A percentile compares a stretch with the other conserved stretches of the same genome.
Conservation (phyloP, 2,329 filamentous ascomycete genomes). For the Colletotrichum tofieldiae region DNA sequence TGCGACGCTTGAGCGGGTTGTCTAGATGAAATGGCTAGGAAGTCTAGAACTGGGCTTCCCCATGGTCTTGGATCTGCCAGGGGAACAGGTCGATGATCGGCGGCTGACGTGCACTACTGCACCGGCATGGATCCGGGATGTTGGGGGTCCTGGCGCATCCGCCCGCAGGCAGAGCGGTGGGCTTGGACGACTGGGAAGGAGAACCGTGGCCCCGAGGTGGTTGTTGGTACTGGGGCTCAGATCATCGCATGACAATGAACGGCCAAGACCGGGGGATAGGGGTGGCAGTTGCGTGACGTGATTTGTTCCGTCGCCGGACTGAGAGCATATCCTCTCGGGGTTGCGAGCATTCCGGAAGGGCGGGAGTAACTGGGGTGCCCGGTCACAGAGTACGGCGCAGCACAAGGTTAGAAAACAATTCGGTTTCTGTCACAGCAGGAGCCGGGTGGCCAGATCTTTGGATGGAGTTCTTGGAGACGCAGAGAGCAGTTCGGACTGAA, state of each 20-base stretch:
- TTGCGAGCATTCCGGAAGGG: conserved; percentile 22
- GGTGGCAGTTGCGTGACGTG: background rate
- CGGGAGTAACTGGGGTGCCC: background rate
- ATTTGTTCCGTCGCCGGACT: background rate
- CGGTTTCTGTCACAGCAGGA: background rate
- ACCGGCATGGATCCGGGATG: conserved; percentile 21
- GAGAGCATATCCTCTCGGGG: background rate
- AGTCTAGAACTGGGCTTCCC: background rate
- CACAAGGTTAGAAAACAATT: background rate
- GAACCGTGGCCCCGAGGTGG: background rate
- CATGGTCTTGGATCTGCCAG: conserved; percentile 24
- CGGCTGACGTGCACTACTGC: conserved; percentile 34
- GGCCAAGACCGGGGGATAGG: background rate
- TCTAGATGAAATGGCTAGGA: conserved; percentile 17
- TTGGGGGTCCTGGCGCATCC: background rate
- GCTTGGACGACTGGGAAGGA: background rate
- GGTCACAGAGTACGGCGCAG: background rate
- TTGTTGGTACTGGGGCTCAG: background rate
- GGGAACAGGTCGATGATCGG: conserved; percentile 9
- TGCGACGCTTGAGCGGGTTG: background rate
- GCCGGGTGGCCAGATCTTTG: background rate
- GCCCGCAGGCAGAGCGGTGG: conserved; percentile 9
- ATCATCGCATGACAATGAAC: background rate
- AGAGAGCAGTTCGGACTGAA: background rate
- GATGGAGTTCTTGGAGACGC: background rate